Evolutionary conservation across 495 filamentous ascomycete species (phyloP), one percentile per base, ranked within the genome.

Genomic region (Tuber brumale): DNA sequence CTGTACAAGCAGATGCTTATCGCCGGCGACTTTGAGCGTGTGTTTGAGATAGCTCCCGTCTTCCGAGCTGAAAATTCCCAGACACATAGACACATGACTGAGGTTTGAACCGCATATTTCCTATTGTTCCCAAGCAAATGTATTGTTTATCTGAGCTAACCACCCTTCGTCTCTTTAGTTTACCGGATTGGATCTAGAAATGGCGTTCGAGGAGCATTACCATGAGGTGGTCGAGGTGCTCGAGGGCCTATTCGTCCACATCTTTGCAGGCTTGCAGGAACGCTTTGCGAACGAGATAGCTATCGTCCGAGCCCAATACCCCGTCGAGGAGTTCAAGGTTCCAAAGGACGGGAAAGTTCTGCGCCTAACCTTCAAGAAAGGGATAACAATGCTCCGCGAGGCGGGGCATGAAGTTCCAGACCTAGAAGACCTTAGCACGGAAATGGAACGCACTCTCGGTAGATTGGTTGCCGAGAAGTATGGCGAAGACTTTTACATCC

Each of bases 11-110:
- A 99, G 81, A 93, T 96, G 87, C 91, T 93, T 83, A 97, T 99
- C 81, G 94, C 94, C 37, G 93, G 94, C 81, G 95, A 96, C 72
- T 89, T 95, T 84, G 90, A 95, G 83, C 91, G 90, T 75, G 95
- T 99, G 18, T 97, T 92, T 83, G 92, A 94, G 82, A 91, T 96
- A 74, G 93, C 92, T 0, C 92, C 93, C 6, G 95, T 98, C 14
- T 99, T 97, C 90, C 89, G 95, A 83, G 95, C 95, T 0, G 95
- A 98, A 86, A 97, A 98, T 84, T 94, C 91, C 74, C 97, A 97
- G 83, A 99, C 95, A 1, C 93, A 96, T 82, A 88, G 95, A 72
- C 95, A 99, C 84, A 92, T 97, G 90, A 98, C 94, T 19, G 95
- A 97, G 74, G 80, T 81, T 66, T 12, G 78, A 46, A 2, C 27